A percentile compares a stretch with the other conserved stretches of the same genome.
Evolutionary conservation across 116 monocot species (phyloP).

Genomic region (Phalaenopsis hybrid): DNA sequence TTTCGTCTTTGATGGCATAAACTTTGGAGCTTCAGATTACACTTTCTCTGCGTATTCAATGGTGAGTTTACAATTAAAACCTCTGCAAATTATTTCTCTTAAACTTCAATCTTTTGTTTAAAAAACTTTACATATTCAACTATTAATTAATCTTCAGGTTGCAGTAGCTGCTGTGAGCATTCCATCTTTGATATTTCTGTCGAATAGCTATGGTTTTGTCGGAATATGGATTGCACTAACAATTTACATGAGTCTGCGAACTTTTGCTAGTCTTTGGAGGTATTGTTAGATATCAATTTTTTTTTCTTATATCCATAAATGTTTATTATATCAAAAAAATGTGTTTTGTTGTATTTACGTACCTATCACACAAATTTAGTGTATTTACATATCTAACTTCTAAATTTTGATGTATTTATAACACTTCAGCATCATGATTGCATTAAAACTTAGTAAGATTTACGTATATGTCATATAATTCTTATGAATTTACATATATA

Average conservation of each 20-base stretch:
- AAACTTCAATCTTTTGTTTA: not conserved
- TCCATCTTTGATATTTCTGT: constrained; percentile 44
- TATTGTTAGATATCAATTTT: constrained; percentile 10
- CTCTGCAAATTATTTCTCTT: not conserved
- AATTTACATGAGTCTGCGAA: constrained; percentile 63
- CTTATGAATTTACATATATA: too few species aligned
- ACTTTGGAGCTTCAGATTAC: constrained; percentile 68
- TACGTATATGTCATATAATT: too few species aligned
- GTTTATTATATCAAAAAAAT: not conserved
- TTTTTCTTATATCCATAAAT: not conserved
- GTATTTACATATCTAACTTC: too few species aligned
- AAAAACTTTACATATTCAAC: not conserved
- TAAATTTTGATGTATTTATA: too few species aligned
- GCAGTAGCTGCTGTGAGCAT: constrained; percentile 56
- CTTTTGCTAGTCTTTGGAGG: constrained; percentile 67
- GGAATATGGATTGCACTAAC: constrained; percentile 69
- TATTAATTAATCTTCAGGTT: constrained; percentile 29
- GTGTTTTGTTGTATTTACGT: too few species aligned
- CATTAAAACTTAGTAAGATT: too few species aligned
- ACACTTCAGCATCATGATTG: too few species aligned
- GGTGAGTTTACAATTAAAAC: constrained; percentile 16
- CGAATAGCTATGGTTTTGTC: constrained; percentile 42
- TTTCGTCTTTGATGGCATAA: constrained; percentile 68
- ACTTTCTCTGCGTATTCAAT: constrained; percentile 60
- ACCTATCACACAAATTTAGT: too few species aligned